Conservation (phyloP, 129 eudicot genomes). For the Smallanthus sonchifolius region DNA sequence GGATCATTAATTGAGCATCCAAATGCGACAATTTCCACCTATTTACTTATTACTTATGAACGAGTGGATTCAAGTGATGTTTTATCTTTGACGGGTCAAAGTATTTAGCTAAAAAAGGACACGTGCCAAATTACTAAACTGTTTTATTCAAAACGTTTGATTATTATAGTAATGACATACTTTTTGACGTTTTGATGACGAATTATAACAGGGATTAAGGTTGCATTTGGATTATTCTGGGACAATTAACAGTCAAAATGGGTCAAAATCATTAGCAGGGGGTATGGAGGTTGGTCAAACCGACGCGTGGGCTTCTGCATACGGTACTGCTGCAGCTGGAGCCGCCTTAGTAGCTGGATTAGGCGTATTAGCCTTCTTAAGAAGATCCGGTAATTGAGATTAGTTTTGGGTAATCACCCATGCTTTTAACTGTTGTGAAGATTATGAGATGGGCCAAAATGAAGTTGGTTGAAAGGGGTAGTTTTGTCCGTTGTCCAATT, state of each 20-base stretch:
- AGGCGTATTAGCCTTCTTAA: slow-evolving; percentile 69
- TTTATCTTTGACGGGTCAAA: too few species aligned
- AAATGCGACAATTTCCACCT: too few species aligned
- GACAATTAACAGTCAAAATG: slow-evolving; percentile 27
- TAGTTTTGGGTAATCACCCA: neutral
- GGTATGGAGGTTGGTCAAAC: slow-evolving; percentile 40
- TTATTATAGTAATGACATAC: neutral
- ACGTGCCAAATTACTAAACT: too few species aligned
- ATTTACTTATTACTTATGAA: too few species aligned
- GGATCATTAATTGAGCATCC: too few species aligned
- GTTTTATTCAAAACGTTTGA: too few species aligned
- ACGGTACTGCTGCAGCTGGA: slow-evolving; percentile 82
- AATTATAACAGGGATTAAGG: slow-evolving; percentile 58
- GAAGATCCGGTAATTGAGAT: slow-evolving; percentile 50
- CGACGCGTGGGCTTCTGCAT: slow-evolving; percentile 93
- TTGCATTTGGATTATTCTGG: slow-evolving; percentile 71
- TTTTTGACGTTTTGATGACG: neutral
- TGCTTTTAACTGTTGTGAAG: neutral
- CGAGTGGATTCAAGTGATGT: too few species aligned
- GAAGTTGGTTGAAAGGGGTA: neutral
- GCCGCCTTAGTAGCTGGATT: slow-evolving; percentile 87
- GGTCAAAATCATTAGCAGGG: slow-evolving; percentile 22
- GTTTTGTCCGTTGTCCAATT: slow-evolving; percentile 2
- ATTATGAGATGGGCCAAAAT: neutral
- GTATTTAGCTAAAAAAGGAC: too few species aligned